Evolutionary conservation across 192 early-diverging fungal genomes (phyloP), one percentile per base, ranked within the genome.

Genomic region (Paraglomus brasilianum): DNA sequence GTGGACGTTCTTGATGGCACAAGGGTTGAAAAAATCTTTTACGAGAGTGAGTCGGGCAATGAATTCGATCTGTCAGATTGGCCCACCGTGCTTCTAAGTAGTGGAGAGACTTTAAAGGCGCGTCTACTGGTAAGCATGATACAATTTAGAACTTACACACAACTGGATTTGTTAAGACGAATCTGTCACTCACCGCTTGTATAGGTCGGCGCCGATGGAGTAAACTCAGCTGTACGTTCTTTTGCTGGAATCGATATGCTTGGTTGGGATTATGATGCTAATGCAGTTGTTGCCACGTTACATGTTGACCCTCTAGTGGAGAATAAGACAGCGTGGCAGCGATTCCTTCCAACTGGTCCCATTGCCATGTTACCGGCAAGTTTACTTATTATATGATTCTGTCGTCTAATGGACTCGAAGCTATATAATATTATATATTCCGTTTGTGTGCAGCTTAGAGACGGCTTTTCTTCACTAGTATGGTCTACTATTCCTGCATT

Each of bases 271-370:
- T 98, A 98, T 70, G 75, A 78, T 41, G 87, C 93, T 42, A 86
- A 88, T 50, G 95, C 93, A 36, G 73, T 98, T 17, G 95, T 97
- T 0, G 95, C 92, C 8, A 96, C 92, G 11, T 69, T 98, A 24
- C 73, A 89, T 49, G 45, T 94, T 14, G 83, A 88, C 58, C 62
- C 52, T 1, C 7, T 11, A 15, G 48, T 58, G 36, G 68, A 72
- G 42, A 86, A 92, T 71, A 75, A 83, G 22, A 89, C 92, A 0
- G 94, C 95, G 5, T 98, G 91, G 87, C 95, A 98, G 81, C 82
- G 95, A 57, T 98, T 97, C 72, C 81, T 98, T 42, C 95, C 95
- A 5, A 89, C 91, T 0, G 97, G 97, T 2, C 95, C 97, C 0
- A 86, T 98, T 49, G 95, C 95, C 5, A 80, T 96, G 75, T 81